Conservation (phyloP, 2,329 filamentous ascomycete species). For the Penicillium concentricum region DNA sequence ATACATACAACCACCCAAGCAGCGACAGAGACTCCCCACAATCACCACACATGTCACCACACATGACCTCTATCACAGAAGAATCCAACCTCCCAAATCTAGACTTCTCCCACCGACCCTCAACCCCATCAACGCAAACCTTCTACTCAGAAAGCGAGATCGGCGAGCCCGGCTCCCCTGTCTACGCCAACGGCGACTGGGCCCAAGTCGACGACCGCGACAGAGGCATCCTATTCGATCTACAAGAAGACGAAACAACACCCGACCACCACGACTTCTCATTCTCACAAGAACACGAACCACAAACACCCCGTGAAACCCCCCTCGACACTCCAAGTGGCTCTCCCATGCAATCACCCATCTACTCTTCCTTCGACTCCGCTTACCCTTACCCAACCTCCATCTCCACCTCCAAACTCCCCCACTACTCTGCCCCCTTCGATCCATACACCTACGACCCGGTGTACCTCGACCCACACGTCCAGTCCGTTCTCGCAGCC, state of each 20-base stretch:
- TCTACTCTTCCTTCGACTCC: background rate
- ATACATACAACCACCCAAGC: background rate
- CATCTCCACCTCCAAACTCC: background rate
- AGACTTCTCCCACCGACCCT: conserved; percentile 7
- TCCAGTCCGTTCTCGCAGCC: conserved; percentile 26
- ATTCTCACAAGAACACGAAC: background rate
- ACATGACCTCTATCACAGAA: conserved; percentile 11
- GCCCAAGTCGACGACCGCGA: conserved; percentile 27
- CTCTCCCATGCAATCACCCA: background rate
- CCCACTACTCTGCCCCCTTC: background rate
- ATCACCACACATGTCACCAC: conserved; percentile 16
- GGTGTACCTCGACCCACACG: conserved; percentile 23
- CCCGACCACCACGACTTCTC: background rate
- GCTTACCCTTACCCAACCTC: conserved; percentile 1
- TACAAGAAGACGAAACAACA: background rate
- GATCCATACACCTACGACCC: conserved; percentile 19
- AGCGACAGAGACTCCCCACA: conserved; percentile 7
- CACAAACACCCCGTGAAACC: background rate
- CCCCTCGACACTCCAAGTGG: conserved; percentile 1
- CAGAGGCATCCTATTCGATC: conserved; percentile 21
- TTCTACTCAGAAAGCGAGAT: conserved; percentile 29
- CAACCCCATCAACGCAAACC: conserved; percentile 18
- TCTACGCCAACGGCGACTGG: conserved; percentile 28
- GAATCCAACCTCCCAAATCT: conserved; percentile 6
- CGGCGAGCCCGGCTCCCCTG: conserved; percentile 33